Base-by-base conservation (phyloP, 495 filamentous ascomycete species). In the Penicillium psychrofluorescens region DNA sequence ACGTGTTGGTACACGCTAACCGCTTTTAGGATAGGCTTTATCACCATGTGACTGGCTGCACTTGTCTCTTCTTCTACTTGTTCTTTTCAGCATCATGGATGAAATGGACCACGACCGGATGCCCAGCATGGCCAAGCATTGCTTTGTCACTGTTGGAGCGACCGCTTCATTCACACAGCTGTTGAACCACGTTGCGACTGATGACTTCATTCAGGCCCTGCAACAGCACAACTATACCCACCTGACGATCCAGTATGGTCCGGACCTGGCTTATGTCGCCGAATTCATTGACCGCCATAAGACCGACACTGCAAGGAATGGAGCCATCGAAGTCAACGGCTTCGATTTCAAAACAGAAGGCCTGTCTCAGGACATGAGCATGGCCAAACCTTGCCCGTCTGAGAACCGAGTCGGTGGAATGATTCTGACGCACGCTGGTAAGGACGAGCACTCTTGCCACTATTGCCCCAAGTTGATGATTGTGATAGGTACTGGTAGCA, bases 401-500 rank as follows among this genome's bases (percentile, higher is more conserved):
- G 72, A 80, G 8, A 83, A 83, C 4, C 58, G 50, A 41, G 44
- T 49, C 31, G 49, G 54, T 2, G 70, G 70, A 12, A 63, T 91
- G n/a, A 76, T 96, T 22, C 84, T 98, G 44, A 84, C 80, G 38
- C 92, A 98, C 71, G 91, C 88, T 46, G 92, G 91, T 90, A 71
- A 62, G 41, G 22, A 22, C 22, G 22, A 6, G 22, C 22, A 22
- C 22, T 22, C 22, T 4, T 22, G 22, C 22, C 6, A 22, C 2
- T 22, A 22, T 22, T 22, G 22, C 22, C 22, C 22, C 22, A 22
- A 22, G 22, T 4, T 22, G 22, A 22, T 22, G 22, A 22, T 22
- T 22, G 4, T 22, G 4, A 22, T 38, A 95, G 90, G 90, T 44
- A 88, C 90, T 15, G 92, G 92, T 11, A 85, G 86, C n/a, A 86